Percentiles rank a stretch among this genome's conserved stretches.
Conservation (phyloP, 345 rosid genomes). For the Syzygium oleosum region DNA sequence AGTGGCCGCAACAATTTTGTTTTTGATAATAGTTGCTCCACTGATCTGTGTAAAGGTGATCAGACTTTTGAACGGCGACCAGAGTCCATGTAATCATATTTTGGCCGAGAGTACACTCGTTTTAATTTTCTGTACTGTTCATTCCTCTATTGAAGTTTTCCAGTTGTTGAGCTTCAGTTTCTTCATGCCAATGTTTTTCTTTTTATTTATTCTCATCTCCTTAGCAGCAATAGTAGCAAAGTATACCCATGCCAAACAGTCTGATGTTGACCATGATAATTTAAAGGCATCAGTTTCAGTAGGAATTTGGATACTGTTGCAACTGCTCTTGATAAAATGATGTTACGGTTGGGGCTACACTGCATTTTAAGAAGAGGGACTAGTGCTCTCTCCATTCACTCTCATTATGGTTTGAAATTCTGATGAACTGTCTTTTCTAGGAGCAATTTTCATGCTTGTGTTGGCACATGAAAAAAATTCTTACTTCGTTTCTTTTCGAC, state of each 20-base stretch:
- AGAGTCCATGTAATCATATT: background rate
- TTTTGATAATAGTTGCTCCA: conserved; percentile 29
- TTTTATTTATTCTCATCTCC: background rate
- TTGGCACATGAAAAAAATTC: background rate
- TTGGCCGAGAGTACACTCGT: background rate
- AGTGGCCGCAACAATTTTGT: conserved; percentile 48
- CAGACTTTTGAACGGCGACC: background rate
- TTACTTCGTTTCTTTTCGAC: background rate
- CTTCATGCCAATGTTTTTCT: background rate
- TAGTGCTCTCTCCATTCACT: background rate
- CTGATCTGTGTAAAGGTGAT: background rate
- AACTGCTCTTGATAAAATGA: background rate
- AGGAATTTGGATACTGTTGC: background rate
- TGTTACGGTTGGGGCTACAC: background rate
- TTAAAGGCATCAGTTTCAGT: background rate
- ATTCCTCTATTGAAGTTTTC: background rate
- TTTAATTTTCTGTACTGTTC: background rate
- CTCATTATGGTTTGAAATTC: background rate
- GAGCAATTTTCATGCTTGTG: background rate
- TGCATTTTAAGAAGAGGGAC: background rate
- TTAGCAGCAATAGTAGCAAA: background rate
- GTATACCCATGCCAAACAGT: background rate
- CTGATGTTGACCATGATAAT: background rate
- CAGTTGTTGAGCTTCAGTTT: background rate
- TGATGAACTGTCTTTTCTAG: background rate